phyloP scores from a whole-genome alignment of 2,329 filamentous ascomycete genomes.

The Penicillium rolfsii region DNA sequence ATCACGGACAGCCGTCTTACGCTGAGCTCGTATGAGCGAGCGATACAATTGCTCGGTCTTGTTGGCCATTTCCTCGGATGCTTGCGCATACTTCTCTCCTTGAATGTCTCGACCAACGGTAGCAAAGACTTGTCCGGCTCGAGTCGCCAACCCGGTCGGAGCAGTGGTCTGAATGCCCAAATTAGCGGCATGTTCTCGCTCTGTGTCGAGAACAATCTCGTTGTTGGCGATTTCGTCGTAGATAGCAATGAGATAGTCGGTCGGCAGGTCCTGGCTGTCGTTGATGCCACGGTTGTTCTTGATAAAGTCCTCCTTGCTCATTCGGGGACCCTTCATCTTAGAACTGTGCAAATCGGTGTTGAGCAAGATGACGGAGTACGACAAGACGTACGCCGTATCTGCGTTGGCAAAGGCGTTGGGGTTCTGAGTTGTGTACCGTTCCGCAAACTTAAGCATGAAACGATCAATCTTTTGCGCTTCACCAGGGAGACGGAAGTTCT shows the following conservation, averaged over 20 bases:
- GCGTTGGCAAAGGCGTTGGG: conserved; percentile 98
- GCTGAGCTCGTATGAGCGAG: conserved; percentile 86
- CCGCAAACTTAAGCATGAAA: conserved; percentile 98
- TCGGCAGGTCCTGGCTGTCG: conserved; percentile 87
- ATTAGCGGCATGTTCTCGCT: conserved; percentile 85
- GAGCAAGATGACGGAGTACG: conserved; percentile 94
- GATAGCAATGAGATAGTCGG: conserved; percentile 86
- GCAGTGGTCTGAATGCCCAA: conserved; percentile 66
- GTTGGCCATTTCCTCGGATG: conserved; percentile 89
- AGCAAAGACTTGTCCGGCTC: conserved; percentile 84
- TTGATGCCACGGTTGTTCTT: conserved; percentile 99
- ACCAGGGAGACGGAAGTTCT: conserved; percentile 91
- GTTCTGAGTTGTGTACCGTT: conserved; percentile 91
- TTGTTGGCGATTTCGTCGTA: conserved; percentile 90
- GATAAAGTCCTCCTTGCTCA: conserved; percentile 97
- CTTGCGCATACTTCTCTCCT: conserved; percentile 89
- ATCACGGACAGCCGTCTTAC: conserved; percentile 72
- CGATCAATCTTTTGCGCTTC: conserved; percentile 99
- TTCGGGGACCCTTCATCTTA: conserved; percentile 78
- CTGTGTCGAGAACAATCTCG: conserved; percentile 92
- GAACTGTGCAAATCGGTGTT: conserved; percentile 94
- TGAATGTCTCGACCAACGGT: conserved; percentile 91
- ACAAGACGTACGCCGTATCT: conserved; percentile 93
- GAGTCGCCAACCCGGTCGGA: conserved; percentile 71
- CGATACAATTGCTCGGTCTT: conserved; percentile 87